Evolutionary conservation across 306 rosid species (phyloP), one percentile per base, ranked within the genome.

Genomic region (Fagus crenata): DNA sequence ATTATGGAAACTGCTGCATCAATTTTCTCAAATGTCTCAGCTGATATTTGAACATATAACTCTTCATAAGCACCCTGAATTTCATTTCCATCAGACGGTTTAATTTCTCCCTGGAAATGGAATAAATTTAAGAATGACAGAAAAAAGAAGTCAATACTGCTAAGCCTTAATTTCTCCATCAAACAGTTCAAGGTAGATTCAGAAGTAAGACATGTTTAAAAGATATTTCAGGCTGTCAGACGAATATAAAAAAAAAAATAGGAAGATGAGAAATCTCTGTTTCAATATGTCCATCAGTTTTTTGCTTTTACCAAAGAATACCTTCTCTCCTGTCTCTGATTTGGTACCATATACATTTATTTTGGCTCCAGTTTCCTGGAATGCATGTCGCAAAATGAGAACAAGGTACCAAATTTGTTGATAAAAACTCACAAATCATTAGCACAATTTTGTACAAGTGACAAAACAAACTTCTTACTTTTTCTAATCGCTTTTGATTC

Each of bases 361-460:
- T 78, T 86, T 90, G 54, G 92, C 91, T 78, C 96, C 97, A 81
- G 97, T 95, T 87, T 95, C 99, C 99, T 95, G 80, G 81, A 41
- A 79, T 32, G 49, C 75, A 78, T 71, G 49, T 17, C 71, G 67
- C 51, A 56, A 11, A 22, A 43, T 56, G 2, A 61, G 55, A 6
- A 46, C 36, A 70, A 28, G 60, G 43, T 33, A 53, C 12, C 2
- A 67, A 9, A 13, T 22, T 65, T 78, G 63, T 69, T 35, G 36
- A 76, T 35, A 55, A 76, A 80, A 55, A 61, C 67, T 37, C 49
- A 77, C 36, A 2, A 46, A 76, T 75, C 49, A 73, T 73, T 56
- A 63, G 64, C 55, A 33, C 69, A 78, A 18, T 18, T 6, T 7
- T 75, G 46, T 39, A 40, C 40, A 22, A 72, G 4, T 39, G 18